Evolutionary conservation across 192 early-diverging fungal species (phyloP), one percentile per base, ranked within the genome.

Genomic region (Coemansia javaensis): DNA sequence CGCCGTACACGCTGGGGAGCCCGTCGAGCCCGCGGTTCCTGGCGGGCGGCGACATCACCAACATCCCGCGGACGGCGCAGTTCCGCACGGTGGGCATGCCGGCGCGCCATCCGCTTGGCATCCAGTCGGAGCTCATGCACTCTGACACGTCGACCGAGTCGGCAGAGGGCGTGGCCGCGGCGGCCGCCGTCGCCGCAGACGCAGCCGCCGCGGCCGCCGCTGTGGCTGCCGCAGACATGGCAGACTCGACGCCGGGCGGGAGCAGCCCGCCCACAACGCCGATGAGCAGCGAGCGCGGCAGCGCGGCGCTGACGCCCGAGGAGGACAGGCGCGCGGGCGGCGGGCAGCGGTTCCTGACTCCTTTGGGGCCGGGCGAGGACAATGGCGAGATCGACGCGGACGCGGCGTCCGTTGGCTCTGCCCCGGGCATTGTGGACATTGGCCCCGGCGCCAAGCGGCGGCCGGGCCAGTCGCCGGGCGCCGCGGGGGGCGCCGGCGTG

Each of bases 21-120:
- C 31, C 20, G 28, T 8, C 31, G 14, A 2, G 47, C 2, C 12
- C 43, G 24, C 50, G 40, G 40, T 50, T 53, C 24, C 23, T 51
- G 32, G 15, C 41, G 23, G 45, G 45, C 1, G 56, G 59, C 6
- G 62, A 66, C 9, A 43, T 36, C 3, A 55, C 63, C 7, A 66
- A 65, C 36, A 72, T 74, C n/a, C 64, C 70, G 13, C 57, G 70
- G 20, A 42, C 70, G 5, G 70, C 70, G 2, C 70, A 74, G 50
- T 74, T 59, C 22, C 70, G 58, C 18, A 55, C 70, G 5, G 64
- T 74, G 0, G 70, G 70, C 9, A 66, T 47, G 54, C 70, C 70
- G 0, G 70, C 70, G 11, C 57, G 70, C 9, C 70, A 74, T 34
- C 70, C 70, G 24, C 54, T 74, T 8, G 70, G 70, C 4, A 24